Percentiles rank a stretch among this genome's conserved stretches.
Conservation (phyloP, 306 rosid species). For the Leucaena leucocephala region DNA sequence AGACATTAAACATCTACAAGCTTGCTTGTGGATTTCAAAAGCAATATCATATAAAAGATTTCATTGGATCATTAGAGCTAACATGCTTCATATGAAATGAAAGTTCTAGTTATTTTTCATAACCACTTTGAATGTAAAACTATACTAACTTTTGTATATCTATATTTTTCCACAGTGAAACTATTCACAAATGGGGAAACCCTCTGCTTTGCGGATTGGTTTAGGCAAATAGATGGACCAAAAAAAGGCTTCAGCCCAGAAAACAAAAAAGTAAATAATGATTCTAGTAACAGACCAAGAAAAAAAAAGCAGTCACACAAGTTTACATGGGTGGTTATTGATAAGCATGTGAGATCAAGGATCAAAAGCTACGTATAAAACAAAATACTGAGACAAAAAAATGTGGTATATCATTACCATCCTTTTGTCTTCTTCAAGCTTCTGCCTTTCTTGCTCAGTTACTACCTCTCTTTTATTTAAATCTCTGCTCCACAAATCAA, state of each 20-base stretch:
- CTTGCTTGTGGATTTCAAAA: conserved; percentile 19
- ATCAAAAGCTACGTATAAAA: conserved; percentile 6
- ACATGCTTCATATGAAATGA: conserved; percentile 22
- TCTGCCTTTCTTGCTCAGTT: conserved; percentile 85
- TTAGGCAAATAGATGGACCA: conserved; percentile 1
- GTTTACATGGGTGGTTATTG: conserved; percentile 13
- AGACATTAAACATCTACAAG: conserved; percentile 20
- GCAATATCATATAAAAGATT: background rate
- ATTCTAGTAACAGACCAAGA: conserved; percentile 16
- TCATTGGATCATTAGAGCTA: background rate
- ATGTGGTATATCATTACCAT: conserved; percentile 55
- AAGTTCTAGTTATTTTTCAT: background rate
- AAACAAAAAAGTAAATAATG: conserved; percentile 12
- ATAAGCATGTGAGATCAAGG: conserved; percentile 12
- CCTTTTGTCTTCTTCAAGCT: conserved; percentile 84
- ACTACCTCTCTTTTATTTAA: conserved; percentile 82
- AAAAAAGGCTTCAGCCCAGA: background rate
- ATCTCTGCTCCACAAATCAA: conserved; percentile 85
- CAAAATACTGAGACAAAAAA: conserved; percentile 3
- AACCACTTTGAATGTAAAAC: conserved; percentile 7
- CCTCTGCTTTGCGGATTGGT: background rate
- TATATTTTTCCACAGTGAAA: conserved; percentile 13
- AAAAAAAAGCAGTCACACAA: background rate
- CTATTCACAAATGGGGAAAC: conserved; percentile 5
- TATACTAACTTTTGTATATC: conserved; percentile 3